Percentiles rank a stretch among this genome's conserved stretches.
Conservation (phyloP, 176 grass and related monocot genomes). For the Musa itinerans region DNA sequence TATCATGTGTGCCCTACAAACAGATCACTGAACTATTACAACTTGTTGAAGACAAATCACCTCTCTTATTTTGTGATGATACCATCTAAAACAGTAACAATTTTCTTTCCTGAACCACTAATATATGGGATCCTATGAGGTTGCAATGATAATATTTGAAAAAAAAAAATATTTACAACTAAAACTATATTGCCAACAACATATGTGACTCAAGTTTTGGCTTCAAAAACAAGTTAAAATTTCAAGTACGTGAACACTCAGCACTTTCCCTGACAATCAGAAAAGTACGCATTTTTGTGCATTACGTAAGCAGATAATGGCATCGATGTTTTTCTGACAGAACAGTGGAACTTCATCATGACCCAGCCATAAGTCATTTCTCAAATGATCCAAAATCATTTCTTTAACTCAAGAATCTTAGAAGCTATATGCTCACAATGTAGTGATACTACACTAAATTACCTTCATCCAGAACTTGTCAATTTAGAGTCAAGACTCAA, state of each 20-base stretch:
- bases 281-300: background rate
- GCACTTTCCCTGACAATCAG: background rate
- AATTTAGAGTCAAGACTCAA: too few relatives aligned
- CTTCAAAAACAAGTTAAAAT: background rate
- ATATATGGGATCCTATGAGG: background rate
- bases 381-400: too few relatives aligned
- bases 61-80: background rate
- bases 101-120: background rate
- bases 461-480: too few relatives aligned
- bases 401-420: too few relatives aligned
- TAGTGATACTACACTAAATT: too few relatives aligned
- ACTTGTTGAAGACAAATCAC: background rate
- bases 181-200: background rate
- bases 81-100: background rate
- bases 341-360: too few relatives aligned
- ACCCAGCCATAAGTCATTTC: too few relatives aligned
- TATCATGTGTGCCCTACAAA: slow-evolving; percentile 66
- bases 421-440: too few relatives aligned
- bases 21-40: background rate
- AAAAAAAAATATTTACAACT: background rate
- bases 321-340: too few relatives aligned
- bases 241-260: background rate
- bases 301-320: too few relatives aligned
- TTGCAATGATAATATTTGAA: background rate
- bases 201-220: background rate